Evolutionary conservation across 192 early-diverging fungal species (phyloP).

Genomic region (Martensiomyces pterosporus): DNA sequence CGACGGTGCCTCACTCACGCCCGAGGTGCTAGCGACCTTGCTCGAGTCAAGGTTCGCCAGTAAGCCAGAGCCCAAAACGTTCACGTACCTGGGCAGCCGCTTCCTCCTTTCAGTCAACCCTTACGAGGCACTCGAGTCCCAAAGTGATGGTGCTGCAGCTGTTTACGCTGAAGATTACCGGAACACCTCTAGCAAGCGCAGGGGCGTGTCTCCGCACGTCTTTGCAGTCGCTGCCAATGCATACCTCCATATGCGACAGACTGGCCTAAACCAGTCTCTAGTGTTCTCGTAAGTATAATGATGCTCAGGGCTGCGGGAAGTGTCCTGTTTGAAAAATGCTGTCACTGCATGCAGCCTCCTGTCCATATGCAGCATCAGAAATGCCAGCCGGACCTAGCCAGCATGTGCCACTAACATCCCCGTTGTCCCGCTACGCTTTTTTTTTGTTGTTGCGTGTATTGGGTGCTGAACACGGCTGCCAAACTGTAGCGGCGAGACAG

Average conservation of each 20-base stretch:
- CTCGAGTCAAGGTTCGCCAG: slow-evolving; percentile 49
- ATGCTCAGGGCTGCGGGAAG: too few relatives aligned
- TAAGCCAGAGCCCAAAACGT: slow-evolving; percentile 53
- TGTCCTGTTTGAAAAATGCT: too few relatives aligned
- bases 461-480: too few relatives aligned
- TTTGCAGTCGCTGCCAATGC: slow-evolving; percentile 81
- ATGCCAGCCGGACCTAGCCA: too few relatives aligned
- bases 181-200: slow-evolving; percentile 52
- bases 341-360: too few relatives aligned
- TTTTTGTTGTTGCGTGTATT: too few relatives aligned
- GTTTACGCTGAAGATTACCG: slow-evolving; percentile 72
- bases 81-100: slow-evolving; percentile 65
- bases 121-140: slow-evolving; percentile 54
- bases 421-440: too few relatives aligned
- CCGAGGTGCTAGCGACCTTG: slow-evolving; percentile 43
- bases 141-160: slow-evolving; percentile 60
- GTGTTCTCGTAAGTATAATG: slow-evolving; percentile 78
- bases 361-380: too few relatives aligned
- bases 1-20: slow-evolving; percentile 41
- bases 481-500: slow-evolving; percentile 82
- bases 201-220: slow-evolving; percentile 66
- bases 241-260: slow-evolving; percentile 83
- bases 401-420: too few relatives aligned
- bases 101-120: slow-evolving; percentile 71
- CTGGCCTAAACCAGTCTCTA: slow-evolving; percentile 85